These are phyloP conservation scores for Lichtheimia ramosa DNA, from an alignment of 371 early-diverging fungal species.

Conservation along the genomic window DNA sequence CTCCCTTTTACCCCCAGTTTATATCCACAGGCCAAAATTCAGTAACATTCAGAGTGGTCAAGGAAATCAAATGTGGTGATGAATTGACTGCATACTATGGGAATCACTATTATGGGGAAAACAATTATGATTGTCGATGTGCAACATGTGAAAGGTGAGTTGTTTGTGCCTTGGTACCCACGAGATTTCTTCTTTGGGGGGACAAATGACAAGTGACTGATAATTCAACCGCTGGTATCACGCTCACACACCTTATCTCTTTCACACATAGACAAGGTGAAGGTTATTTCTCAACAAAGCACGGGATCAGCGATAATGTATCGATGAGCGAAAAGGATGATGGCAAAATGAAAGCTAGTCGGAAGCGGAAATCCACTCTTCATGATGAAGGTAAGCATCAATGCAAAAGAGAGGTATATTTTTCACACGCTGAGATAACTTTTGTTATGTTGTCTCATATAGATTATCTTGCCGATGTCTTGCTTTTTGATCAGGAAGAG, in stretches of 20 bases:
- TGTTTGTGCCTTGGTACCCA: neutral
- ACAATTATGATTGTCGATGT: conserved; percentile 89
- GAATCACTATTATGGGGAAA: conserved; percentile 83
- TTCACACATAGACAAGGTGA: conserved; percentile 7
- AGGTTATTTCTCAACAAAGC: conserved; percentile 8
- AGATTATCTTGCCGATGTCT: conserved; percentile 1
- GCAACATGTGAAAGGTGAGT: conserved; percentile 78
- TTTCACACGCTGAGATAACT: conserved; percentile 8
- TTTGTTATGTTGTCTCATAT: neutral
- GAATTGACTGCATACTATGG: conserved; percentile 90
- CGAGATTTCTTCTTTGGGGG: no score
- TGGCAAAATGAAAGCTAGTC: conserved; percentile 23
- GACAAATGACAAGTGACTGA: no score
- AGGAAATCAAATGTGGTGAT: conserved; percentile 78
- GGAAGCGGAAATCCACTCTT: conserved; percentile 35
- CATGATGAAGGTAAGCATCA: conserved; percentile 12
- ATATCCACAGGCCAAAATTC: conserved; percentile 59
- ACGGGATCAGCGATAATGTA: conserved; percentile 4
- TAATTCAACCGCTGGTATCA: no score
- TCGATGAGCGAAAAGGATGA: neutral
- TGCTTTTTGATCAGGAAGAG: neutral
- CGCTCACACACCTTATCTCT: no score
- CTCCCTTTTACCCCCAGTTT: conserved; percentile 61
- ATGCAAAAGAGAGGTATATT: neutral
- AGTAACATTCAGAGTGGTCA: conserved; percentile 79